These are phyloP conservation scores for Cercis canadensis DNA, from an alignment of 306 rosid species.

Conservation along the genomic window DNA sequence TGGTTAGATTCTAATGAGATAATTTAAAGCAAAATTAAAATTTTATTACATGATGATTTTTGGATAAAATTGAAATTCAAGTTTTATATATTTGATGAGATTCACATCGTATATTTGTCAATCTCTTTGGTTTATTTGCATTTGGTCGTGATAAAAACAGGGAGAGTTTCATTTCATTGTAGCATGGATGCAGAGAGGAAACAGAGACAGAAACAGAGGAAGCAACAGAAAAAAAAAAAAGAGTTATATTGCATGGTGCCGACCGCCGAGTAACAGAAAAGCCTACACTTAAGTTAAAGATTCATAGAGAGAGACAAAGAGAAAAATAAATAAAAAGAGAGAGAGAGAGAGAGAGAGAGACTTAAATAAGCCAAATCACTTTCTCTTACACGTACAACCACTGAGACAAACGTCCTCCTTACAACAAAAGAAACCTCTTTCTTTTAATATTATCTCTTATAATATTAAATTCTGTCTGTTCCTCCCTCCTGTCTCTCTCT, in stretches of 20 bases:
- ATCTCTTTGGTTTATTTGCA: too few species aligned
- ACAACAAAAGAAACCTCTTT: slow-evolving; percentile 10
- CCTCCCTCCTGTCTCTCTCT: neutral
- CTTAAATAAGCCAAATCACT: neutral
- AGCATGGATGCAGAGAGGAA: neutral
- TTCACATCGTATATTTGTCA: too few species aligned
- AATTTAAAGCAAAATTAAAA: too few species aligned
- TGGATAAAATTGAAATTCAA: too few species aligned
- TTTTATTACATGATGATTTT: too few species aligned
- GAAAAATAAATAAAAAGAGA: too few species aligned
- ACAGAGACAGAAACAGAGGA: neutral
- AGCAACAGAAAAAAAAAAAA: too few species aligned
- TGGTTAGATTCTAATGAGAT: too few species aligned
- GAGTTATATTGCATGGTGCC: neutral
- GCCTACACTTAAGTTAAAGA: slow-evolving; percentile 6
- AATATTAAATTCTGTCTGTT: slow-evolving; percentile 30
- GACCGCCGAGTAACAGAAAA: slow-evolving; percentile 4
- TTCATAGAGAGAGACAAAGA: neutral
- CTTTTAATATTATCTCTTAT: neutral
- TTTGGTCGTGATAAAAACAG: too few species aligned
- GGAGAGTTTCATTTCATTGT: too few species aligned
- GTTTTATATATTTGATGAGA: too few species aligned
- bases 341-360: neutral
- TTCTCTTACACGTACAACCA: too few species aligned
- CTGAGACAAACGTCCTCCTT: slow-evolving; percentile 2